Evolutionary conservation across 129 eudicot species (phyloP).

Genomic region (Glebionis coronaria): DNA sequence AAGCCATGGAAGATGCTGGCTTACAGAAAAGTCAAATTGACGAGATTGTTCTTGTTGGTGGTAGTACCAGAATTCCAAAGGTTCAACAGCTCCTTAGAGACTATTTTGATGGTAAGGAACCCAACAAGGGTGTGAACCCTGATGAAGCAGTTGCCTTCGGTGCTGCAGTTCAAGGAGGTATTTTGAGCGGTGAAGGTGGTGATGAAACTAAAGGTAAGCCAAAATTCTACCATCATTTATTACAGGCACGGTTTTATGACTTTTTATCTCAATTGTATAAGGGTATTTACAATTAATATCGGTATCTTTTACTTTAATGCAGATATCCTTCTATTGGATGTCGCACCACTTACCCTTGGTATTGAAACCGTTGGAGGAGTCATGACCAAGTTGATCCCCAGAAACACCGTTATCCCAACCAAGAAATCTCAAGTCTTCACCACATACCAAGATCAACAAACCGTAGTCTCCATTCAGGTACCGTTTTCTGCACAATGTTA

Average conservation of each 20-base stretch:
- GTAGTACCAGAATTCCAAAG: constrained; percentile 73
- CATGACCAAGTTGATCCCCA: constrained; percentile 80
- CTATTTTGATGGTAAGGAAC: constrained; percentile 64
- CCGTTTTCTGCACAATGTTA: no score
- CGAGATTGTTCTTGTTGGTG: constrained; percentile 80
- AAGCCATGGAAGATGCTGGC: constrained; percentile 71
- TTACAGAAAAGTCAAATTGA: constrained; percentile 57
- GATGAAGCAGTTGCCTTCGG: constrained; percentile 77
- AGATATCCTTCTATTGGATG: constrained; percentile 76
- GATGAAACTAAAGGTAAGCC: constrained; percentile 72
- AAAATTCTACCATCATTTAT: no score
- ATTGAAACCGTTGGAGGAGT: constrained; percentile 75
- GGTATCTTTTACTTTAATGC: not conserved
- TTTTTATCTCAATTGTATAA: not conserved
- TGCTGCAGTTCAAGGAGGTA: constrained; percentile 79
- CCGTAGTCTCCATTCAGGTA: constrained; percentile 56
- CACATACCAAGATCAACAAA: constrained; percentile 74
- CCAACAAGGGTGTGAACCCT: constrained; percentile 71
- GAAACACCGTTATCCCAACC: constrained; percentile 71
- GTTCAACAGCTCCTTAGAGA: constrained; percentile 73
- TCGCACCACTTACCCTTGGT: constrained; percentile 67
- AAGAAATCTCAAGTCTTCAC: constrained; percentile 80
- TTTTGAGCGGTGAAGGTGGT: constrained; percentile 73
- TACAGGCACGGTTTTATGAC: not conserved
- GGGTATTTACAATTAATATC: not conserved